A percentile compares a stretch with the other conserved stretches of the same genome.
phyloP scores from a whole-genome alignment of 2,329 filamentous ascomycete species.

The Xylogone sp. region DNA sequence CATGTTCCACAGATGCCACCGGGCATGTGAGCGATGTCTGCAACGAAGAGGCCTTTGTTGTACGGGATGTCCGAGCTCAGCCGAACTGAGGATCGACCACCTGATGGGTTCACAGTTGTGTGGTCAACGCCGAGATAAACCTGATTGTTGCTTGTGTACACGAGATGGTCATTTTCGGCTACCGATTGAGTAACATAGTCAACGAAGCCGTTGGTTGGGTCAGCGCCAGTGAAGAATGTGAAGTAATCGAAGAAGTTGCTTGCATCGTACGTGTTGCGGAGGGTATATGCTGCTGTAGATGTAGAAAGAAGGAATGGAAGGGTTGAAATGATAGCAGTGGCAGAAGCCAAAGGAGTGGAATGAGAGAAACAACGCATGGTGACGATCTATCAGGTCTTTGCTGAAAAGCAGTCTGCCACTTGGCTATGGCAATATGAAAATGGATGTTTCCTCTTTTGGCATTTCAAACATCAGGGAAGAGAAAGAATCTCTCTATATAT shows the following conservation, averaged over 20 bases:
- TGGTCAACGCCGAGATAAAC: conserved; percentile 69
- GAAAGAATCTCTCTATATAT: background rate
- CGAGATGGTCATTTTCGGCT: conserved; percentile 54
- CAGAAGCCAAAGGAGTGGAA: background rate
- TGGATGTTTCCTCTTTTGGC: background rate
- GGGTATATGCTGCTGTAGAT: background rate
- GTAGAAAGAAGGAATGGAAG: background rate
- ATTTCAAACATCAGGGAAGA: background rate
- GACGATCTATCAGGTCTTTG: background rate
- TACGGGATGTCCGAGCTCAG: conserved; percentile 50
- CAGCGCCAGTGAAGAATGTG: conserved; percentile 41
- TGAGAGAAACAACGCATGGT: background rate
- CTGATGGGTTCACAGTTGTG: conserved; percentile 47
- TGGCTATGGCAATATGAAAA: background rate
- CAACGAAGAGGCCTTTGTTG: conserved; percentile 47
- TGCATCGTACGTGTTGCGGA: conserved; percentile 37
- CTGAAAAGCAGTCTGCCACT: background rate
- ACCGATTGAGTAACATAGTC: conserved; percentile 32
- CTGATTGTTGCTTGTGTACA: conserved; percentile 49
- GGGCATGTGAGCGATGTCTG: conserved; percentile 54
- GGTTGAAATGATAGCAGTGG: background rate
- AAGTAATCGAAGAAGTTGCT: conserved; percentile 44
- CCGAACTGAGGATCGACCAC: conserved; percentile 34
- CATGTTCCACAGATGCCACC: conserved; percentile 41
- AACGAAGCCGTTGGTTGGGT: conserved; percentile 23